A percentile compares a stretch with the other conserved stretches of the same genome.
Evolutionary conservation across 2,329 filamentous ascomycete species (phyloP).

Genomic region (Penicillium sp.): DNA sequence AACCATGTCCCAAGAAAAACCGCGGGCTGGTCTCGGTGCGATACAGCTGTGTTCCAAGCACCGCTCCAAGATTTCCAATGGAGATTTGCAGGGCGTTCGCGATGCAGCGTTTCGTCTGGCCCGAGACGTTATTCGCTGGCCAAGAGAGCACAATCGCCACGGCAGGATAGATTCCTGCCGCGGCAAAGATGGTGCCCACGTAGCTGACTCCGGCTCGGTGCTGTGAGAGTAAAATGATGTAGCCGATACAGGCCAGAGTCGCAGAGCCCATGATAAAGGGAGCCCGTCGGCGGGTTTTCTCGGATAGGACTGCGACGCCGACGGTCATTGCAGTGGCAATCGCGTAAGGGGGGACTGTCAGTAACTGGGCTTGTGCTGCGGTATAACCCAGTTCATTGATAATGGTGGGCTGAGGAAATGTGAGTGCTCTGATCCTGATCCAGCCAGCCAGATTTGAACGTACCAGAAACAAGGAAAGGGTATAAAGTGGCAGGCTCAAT

Average conservation of each 20-base stretch:
- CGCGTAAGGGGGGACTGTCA: conserved; percentile 66
- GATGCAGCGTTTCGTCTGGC: conserved; percentile 68
- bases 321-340: conserved; percentile 64
- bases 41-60: conserved; percentile 71
- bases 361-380: conserved; percentile 49
- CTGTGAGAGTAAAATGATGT: conserved; percentile 61
- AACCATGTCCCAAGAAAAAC: conserved; percentile 66
- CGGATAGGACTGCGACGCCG: conserved; percentile 60
- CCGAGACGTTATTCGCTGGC: conserved; percentile 71
- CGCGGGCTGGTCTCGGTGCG: conserved; percentile 61
- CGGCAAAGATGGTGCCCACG: conserved; percentile 63
- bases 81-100: conserved; percentile 72
- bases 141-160: conserved; percentile 65
- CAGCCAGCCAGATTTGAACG: neutral
- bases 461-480: conserved; percentile 41
- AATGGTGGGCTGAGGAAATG: conserved; percentile 40
- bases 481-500: conserved; percentile 41
- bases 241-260: conserved; percentile 61
- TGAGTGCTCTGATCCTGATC: neutral
- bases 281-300: conserved; percentile 59
- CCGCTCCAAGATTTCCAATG: conserved; percentile 68
- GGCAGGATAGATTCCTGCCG: conserved; percentile 68
- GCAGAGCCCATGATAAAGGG: conserved; percentile 64
- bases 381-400: conserved; percentile 47
- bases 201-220: conserved; percentile 60